Evolutionary conservation across 1,284 basidiomycete species (phyloP).

Genomic region (Puccinia hordei): DNA sequence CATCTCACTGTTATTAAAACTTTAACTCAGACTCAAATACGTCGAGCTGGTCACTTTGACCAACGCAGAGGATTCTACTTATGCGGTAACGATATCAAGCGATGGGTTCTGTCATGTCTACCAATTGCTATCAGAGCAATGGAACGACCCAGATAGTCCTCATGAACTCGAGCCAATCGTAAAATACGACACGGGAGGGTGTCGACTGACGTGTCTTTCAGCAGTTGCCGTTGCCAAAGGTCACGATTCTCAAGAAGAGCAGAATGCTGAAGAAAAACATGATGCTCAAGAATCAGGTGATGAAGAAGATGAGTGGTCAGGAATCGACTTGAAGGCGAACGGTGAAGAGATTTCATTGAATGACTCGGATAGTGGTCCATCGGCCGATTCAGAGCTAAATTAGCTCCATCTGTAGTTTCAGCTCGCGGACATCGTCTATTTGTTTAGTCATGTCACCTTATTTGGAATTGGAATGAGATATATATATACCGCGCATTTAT

Average conservation of each 20-base stretch:
- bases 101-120: slow-evolving; percentile 51
- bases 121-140: slow-evolving; percentile 18
- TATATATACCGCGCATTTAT: not conserved
- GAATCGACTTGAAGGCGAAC: slow-evolving; percentile 14
- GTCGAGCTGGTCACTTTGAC: slow-evolving; percentile 28
- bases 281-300: slow-evolving; percentile 6
- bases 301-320: slow-evolving; percentile 26
- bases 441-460: not conserved
- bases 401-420: not conserved
- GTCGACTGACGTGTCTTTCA: slow-evolving; percentile 41
- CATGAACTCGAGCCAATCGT: slow-evolving; percentile 34
- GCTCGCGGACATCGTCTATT: not conserved
- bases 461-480: slow-evolving; percentile 5
- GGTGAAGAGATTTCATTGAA: slow-evolving; percentile 29
- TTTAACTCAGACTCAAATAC: slow-evolving; percentile 30
- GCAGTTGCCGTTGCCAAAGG: slow-evolving; percentile 14
- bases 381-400: not conserved
- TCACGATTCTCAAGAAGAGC: slow-evolving; percentile 2
- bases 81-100: slow-evolving; percentile 44
- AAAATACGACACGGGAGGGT: slow-evolving; percentile 41
- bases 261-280: not conserved
- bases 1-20: too few relatives aligned
- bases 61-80: slow-evolving; percentile 5
- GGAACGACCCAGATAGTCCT: slow-evolving; percentile 6
- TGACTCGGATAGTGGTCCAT: not conserved